Conservation (phyloP, 208 protist genomes). For the Wallacemonas collosoma region DNA sequence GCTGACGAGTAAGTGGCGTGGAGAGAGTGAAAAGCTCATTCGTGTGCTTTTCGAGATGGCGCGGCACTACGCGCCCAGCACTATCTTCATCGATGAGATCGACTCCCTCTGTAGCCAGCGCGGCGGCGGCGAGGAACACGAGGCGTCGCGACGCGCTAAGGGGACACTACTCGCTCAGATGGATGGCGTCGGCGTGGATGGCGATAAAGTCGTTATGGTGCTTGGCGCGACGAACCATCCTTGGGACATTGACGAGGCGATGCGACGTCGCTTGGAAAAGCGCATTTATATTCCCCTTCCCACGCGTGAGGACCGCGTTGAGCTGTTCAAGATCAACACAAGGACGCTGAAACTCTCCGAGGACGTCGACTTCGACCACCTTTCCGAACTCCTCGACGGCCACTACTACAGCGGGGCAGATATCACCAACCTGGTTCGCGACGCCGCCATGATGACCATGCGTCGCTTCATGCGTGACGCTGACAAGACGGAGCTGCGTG, state of each 20-base stretch:
- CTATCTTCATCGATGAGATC: conserved; percentile 97
- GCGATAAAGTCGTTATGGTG: conserved; percentile 89
- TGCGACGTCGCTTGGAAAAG: conserved; percentile 92
- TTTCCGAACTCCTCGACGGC: conserved; percentile 81
- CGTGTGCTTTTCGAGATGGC: conserved; percentile 94
- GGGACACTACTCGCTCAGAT: conserved; percentile 99
- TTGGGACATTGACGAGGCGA: conserved; percentile 94
- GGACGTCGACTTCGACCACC: conserved; percentile 77
- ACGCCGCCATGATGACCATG: conserved; percentile 95
- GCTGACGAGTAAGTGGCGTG: conserved; percentile 94
- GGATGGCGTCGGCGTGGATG: conserved; percentile 86
- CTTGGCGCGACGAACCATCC: conserved; percentile 94
- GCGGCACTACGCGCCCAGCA: conserved; percentile 85
- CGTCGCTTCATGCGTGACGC: conserved; percentile 84
- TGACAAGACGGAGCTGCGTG: conserved; percentile 68
- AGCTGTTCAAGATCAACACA: conserved; percentile 86
- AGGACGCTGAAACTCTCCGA: conserved; percentile 60
- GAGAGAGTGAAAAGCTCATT: conserved; percentile 95
- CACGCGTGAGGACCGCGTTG: conserved; percentile 65
- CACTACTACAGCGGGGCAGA: conserved; percentile 91
- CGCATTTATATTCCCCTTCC: conserved; percentile 94
- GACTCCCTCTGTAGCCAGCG: conserved; percentile 93
- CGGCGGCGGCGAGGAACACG: conserved; percentile 82
- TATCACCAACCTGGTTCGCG: conserved; percentile 89
- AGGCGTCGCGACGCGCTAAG: conserved; percentile 96